Evolutionary conservation across 169 alveolate species (phyloP).

Genomic region (Amoebophrya sp.): DNA sequence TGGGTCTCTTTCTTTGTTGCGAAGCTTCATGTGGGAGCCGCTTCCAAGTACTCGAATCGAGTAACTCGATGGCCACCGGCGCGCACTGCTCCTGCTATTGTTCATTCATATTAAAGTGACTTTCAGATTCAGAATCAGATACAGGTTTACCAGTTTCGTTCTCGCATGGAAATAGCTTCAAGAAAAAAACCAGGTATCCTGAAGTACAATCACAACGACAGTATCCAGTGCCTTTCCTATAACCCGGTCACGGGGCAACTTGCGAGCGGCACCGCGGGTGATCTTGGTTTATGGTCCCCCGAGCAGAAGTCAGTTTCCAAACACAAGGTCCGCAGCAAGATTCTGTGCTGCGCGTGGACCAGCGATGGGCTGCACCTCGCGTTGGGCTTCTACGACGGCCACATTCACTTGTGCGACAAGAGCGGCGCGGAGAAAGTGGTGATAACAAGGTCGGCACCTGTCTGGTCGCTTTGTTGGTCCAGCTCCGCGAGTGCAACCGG

Average conservation of each 20-base stretch:
- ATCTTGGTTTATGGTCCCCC: slow-evolving; percentile 68
- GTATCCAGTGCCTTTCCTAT: slow-evolving; percentile 63
- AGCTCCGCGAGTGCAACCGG: not conserved
- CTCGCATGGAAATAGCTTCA: too few species aligned
- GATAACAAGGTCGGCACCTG: slow-evolving; percentile 58
- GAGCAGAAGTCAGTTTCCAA: slow-evolving; percentile 52
- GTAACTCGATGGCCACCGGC: too few species aligned
- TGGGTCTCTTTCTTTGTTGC: too few species aligned
- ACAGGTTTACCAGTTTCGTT: too few species aligned
- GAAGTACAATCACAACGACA: slow-evolving; percentile 57
- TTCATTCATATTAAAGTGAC: too few species aligned
- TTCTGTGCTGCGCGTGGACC: slow-evolving; percentile 64
- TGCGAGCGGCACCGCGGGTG: slow-evolving; percentile 62
- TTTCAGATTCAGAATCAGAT: too few species aligned
- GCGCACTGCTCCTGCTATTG: too few species aligned
- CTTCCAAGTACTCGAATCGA: too few species aligned
- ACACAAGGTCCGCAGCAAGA: slow-evolving; percentile 58
- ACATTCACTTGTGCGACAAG: slow-evolving; percentile 59
- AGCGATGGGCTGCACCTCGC: slow-evolving; percentile 69
- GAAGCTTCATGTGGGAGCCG: too few species aligned
- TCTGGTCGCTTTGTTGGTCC: slow-evolving; percentile 74
- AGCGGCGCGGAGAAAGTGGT: slow-evolving; percentile 55
- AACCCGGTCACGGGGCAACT: slow-evolving; percentile 67
- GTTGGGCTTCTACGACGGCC: slow-evolving; percentile 66
- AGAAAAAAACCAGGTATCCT: slow-evolving; percentile 39